A percentile compares a stretch with the other conserved stretches of the same genome.
Conservation (phyloP, 345 rosid species). For the Abelmoschus esculentus region DNA sequence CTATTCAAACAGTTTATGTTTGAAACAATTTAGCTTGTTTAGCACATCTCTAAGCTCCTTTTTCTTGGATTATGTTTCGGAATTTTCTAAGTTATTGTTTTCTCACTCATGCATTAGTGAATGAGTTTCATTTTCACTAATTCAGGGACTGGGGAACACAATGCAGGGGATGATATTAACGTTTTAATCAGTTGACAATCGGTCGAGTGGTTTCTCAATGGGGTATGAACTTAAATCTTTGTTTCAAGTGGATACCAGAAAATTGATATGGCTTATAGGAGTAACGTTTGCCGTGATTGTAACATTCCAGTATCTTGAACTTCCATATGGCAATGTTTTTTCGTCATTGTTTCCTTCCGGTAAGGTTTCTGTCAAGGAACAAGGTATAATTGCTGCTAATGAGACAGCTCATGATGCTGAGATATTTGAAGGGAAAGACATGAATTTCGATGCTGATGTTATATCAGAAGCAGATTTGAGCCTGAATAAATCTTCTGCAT, state of each 20-base stretch:
- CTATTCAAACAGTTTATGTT: not conserved
- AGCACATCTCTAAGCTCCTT: not conserved
- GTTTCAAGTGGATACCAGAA: constrained; percentile 42
- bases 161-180: constrained; percentile 29
- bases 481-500: constrained; percentile 18
- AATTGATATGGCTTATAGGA: constrained; percentile 39
- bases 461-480: constrained; percentile 9
- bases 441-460: constrained; percentile 20
- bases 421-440: constrained; percentile 16
- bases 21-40: not conserved
- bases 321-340: constrained; percentile 42
- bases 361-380: constrained; percentile 27
- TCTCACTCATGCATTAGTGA: no score
- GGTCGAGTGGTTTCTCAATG: constrained; percentile 26
- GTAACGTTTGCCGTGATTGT: constrained; percentile 30
- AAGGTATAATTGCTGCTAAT: constrained; percentile 5
- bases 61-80: not conserved
- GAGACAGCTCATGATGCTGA: constrained; percentile 18
- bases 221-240: constrained; percentile 36
- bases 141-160: not conserved
- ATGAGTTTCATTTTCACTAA: not conserved
- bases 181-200: not conserved
- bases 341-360: constrained; percentile 39
- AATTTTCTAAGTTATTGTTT: not conserved
- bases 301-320: constrained; percentile 50